Evolutionary conservation across 2,329 filamentous ascomycete species (phyloP).

Genomic region (Lecanosticta acicola): DNA sequence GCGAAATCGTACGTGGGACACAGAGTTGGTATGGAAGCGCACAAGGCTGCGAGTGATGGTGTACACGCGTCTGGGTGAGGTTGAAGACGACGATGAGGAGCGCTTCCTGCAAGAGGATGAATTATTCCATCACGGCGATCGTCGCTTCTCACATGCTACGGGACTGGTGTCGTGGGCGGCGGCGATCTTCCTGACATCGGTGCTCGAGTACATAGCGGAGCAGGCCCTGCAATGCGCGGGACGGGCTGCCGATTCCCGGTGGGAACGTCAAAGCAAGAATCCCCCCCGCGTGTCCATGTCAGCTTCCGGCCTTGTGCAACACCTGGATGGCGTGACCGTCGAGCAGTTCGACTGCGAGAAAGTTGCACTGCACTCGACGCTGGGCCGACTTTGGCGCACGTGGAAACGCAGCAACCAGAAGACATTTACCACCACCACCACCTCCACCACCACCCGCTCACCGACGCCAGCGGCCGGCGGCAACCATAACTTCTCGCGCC

Average conservation of each 20-base stretch:
- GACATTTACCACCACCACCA: conserved; percentile 9
- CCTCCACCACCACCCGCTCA: too few species aligned
- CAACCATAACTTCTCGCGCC: conserved; percentile 16
- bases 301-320: conserved; percentile 18
- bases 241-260: conserved; percentile 70
- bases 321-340: conserved; percentile 41
- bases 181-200: conserved; percentile 91
- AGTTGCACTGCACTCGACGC: conserved; percentile 78
- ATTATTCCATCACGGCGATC: conserved; percentile 55
- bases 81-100: conserved; percentile 97
- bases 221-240: conserved; percentile 82
- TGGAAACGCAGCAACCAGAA: conserved; percentile 63
- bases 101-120: conserved; percentile 76
- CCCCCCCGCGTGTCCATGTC: conserved; percentile 15
- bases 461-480: conserved; percentile 7
- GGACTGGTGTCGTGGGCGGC: conserved; percentile 74
- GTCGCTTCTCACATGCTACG: conserved; percentile 45
- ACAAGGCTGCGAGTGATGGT: conserved; percentile 95
- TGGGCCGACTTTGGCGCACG: conserved; percentile 85
- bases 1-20: conserved; percentile 63
- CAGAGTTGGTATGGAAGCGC: conserved; percentile 91
- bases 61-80: conserved; percentile 89
- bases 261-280: conserved; percentile 36
- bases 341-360: conserved; percentile 91
- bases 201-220: conserved; percentile 90